Evolutionary conservation across 1,139 yeast genomes (phyloP).

Genomic region (Waltiozyma sp.): DNA sequence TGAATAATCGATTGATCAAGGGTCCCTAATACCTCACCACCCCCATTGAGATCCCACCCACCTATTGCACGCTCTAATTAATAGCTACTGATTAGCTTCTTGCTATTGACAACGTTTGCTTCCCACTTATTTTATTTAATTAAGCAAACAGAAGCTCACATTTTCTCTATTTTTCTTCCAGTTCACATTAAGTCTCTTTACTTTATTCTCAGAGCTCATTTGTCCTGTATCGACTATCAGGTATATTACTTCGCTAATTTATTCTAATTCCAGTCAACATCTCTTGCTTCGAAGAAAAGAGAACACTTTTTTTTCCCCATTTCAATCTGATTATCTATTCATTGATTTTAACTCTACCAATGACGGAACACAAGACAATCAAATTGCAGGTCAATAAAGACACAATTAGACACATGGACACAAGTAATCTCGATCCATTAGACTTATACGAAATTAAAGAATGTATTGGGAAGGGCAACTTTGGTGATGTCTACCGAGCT

Average conservation of each 20-base stretch:
- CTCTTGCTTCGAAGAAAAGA: too few relatives aligned
- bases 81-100: not conserved
- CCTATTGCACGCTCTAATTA: not conserved
- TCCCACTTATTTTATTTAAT: not conserved
- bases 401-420: not conserved
- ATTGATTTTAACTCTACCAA: too few relatives aligned
- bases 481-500: slow-evolving; percentile 79
- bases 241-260: too few relatives aligned
- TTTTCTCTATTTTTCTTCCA: not conserved
- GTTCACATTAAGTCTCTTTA: not conserved
- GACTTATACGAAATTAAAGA: slow-evolving; percentile 33
- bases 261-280: too few relatives aligned
- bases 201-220: too few relatives aligned
- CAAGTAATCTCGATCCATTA: slow-evolving; percentile 16
- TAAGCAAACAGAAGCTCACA: not conserved
- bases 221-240: too few relatives aligned
- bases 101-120: not conserved
- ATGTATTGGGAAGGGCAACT: slow-evolving; percentile 74
- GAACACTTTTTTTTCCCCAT: too few relatives aligned
- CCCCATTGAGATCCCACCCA: not conserved
- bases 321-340: too few relatives aligned
- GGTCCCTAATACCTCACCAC: not conserved
- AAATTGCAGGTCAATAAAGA: not conserved
- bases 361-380: too few relatives aligned
- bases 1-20: too few relatives aligned